A percentile compares a stretch with the other conserved stretches of the same genome.
Conservation (phyloP, 2,329 filamentous ascomycete genomes). For the Ascochyta rabiei region DNA sequence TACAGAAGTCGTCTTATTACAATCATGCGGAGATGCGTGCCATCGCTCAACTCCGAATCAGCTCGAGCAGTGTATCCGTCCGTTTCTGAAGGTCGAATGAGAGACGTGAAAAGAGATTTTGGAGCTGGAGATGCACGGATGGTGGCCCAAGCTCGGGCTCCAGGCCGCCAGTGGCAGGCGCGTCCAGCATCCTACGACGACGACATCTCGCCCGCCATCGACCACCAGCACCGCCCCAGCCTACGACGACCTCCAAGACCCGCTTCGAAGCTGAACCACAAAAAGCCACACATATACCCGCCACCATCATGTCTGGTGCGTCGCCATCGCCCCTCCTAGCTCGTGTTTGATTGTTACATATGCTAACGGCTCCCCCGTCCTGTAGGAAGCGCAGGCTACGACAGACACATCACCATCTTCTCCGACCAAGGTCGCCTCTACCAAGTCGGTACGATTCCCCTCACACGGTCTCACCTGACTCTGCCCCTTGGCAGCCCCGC, state of each 20-base stretch:
- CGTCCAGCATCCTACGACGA: slow-evolving; percentile 35
- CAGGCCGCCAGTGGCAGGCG: slow-evolving; percentile 42
- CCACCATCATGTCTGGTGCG: slow-evolving; percentile 51
- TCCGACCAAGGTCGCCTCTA: slow-evolving; percentile 97
- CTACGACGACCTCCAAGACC: slow-evolving; percentile 38
- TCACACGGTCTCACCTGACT: background rate
- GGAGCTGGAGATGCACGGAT: slow-evolving; percentile 24
- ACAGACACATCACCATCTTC: slow-evolving; percentile 99
- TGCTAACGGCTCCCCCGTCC: slow-evolving; percentile 39
- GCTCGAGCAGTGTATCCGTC: slow-evolving; percentile 34
- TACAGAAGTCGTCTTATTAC: slow-evolving; percentile 29
- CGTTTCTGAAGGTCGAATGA: slow-evolving; percentile 42
- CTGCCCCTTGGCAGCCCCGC: background rate
- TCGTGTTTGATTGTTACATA: slow-evolving; percentile 18
- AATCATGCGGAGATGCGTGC: slow-evolving; percentile 23
- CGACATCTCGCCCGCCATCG: slow-evolving; percentile 30
- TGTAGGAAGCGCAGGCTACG: slow-evolving; percentile 70
- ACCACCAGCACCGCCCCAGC: slow-evolving; percentile 30
- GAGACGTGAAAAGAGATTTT: slow-evolving; percentile 44
- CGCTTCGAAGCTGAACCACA: slow-evolving; percentile 39
- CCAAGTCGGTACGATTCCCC: slow-evolving; percentile 84
- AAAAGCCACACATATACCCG: slow-evolving; percentile 32
- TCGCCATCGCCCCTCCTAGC: slow-evolving; percentile 23
- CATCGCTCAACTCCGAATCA: slow-evolving; percentile 48
- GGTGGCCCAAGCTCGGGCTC: slow-evolving; percentile 32